phyloP scores from a whole-genome alignment of 2,329 filamentous ascomycete species.

The Penicillium sp. region DNA sequence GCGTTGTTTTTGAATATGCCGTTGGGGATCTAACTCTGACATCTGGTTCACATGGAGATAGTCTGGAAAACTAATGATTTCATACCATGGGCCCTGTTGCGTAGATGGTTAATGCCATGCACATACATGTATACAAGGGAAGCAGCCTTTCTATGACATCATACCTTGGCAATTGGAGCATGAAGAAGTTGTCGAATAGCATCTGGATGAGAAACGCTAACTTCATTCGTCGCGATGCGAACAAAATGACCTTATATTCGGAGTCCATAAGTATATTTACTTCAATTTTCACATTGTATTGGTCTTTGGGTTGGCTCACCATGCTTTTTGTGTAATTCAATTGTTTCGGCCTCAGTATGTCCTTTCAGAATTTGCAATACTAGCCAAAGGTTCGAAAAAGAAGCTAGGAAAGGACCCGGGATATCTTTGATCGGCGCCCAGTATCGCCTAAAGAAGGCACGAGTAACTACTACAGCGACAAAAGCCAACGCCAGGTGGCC shows the following conservation, averaged over 20 bases:
- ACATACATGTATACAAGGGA: no score
- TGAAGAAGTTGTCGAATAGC: constrained; percentile 41
- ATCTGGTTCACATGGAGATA: constrained; percentile 44
- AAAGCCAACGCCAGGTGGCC: not conserved
- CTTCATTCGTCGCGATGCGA: constrained; percentile 46
- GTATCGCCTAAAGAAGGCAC: constrained; percentile 46
- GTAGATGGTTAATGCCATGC: not conserved
- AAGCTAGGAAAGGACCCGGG: constrained; percentile 45
- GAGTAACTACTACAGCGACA: not conserved
- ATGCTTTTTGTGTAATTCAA: constrained; percentile 41
- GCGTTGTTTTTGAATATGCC: constrained; percentile 34
- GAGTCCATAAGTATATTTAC: not conserved
- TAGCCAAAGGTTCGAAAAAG: constrained; percentile 44
- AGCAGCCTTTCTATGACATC: not conserved
- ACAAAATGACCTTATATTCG: constrained; percentile 39
- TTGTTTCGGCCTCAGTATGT: constrained; percentile 39
- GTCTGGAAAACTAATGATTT: constrained; percentile 41
- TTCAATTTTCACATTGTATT: no score
- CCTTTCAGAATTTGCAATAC: constrained; percentile 40
- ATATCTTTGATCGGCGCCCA: constrained; percentile 42
- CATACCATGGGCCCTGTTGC: constrained; percentile 38
- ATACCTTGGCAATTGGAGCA: constrained; percentile 24
- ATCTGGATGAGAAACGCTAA: constrained; percentile 47
- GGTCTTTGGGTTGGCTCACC: constrained; percentile 23
- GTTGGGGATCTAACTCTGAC: constrained; percentile 39